These are phyloP conservation scores for Conticribra weissflogii DNA, from an alignment of 108 stramenopile species.

Conservation along the genomic window DNA sequence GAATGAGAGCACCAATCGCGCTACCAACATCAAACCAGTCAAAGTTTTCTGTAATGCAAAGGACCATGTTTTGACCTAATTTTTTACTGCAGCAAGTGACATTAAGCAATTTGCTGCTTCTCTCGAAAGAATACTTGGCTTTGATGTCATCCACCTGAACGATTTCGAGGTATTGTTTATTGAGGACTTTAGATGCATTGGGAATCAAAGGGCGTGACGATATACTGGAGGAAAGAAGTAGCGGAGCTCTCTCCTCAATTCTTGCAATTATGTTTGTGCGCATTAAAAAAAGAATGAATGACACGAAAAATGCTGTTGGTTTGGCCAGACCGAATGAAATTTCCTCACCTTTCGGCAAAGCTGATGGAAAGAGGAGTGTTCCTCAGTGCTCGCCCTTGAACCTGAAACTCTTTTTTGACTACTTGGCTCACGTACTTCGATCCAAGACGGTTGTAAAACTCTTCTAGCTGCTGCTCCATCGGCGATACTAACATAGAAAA, in stretches of 20 bases:
- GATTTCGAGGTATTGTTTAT: conserved; percentile 50
- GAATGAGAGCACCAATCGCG: conserved; percentile 70
- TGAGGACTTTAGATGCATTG: conserved; percentile 57
- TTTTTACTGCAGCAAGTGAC: conserved; percentile 63
- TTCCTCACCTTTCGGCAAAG: conserved; percentile 45
- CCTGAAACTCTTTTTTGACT: conserved; percentile 67
- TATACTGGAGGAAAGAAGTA: conserved; percentile 68
- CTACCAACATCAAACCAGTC: conserved; percentile 83
- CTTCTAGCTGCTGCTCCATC: conserved; percentile 72
- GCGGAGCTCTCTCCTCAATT: conserved; percentile 65
- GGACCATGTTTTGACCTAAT: conserved; percentile 23
- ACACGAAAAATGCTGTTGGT: too few relatives aligned
- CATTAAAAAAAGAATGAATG: too few relatives aligned
- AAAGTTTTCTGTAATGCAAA: conserved; percentile 63
- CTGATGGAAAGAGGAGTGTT: conserved; percentile 47
- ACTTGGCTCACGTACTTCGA: conserved; percentile 69
- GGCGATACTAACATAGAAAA: conserved; percentile 64
- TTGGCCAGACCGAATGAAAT: not conserved
- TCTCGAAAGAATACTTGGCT: conserved; percentile 65
- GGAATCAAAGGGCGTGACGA: conserved; percentile 68
- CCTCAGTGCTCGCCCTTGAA: conserved; percentile 41
- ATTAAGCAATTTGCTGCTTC: conserved; percentile 45
- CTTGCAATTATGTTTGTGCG: too few relatives aligned
- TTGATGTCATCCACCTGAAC: conserved; percentile 55
- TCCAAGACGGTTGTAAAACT: conserved; percentile 68